Percentiles rank a stretch among this genome's conserved stretches.
These are phyloP conservation scores for Striga asiatica DNA, from an alignment of 257 asterid genomes.

Conservation along the genomic window DNA sequence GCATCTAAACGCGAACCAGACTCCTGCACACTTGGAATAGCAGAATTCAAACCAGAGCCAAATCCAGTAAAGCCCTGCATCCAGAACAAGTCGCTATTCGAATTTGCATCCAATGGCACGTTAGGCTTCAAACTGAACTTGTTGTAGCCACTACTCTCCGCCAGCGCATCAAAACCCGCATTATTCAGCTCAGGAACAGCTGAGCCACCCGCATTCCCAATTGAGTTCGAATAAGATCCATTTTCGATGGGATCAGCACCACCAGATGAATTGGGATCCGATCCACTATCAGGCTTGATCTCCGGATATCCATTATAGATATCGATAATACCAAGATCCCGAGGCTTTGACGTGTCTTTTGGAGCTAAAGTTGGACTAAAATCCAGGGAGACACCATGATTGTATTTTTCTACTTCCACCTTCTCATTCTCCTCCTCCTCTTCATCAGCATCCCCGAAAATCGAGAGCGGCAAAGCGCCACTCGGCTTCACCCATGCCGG, in stretches of 20 bases:
- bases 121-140: slow-evolving; percentile 19
- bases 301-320: slow-evolving; percentile 24
- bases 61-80: slow-evolving; percentile 23
- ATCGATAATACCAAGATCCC: slow-evolving; percentile 24
- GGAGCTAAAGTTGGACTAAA: slow-evolving; percentile 5
- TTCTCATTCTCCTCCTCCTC: slow-evolving; percentile 13
- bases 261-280: slow-evolving; percentile 13
- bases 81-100: slow-evolving; percentile 18
- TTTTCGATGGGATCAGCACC: slow-evolving; percentile 19
- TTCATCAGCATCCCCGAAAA: slow-evolving; percentile 52
- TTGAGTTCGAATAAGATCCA: slow-evolving; percentile 20
- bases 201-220: slow-evolving; percentile 17
- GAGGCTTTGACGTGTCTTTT: slow-evolving; percentile 17
- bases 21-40: slow-evolving; percentile 12
- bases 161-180: slow-evolving; percentile 17
- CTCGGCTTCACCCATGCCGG: slow-evolving; percentile 44
- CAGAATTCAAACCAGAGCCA: slow-evolving; percentile 12
- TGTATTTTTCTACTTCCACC: slow-evolving; percentile 13
- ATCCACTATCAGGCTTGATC: slow-evolving; percentile 18
- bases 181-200: slow-evolving; percentile 21
- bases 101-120: slow-evolving; percentile 16
- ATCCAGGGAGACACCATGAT: slow-evolving; percentile 13
- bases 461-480: slow-evolving; percentile 69
- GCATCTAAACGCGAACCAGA: slow-evolving; percentile 19
- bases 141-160: slow-evolving; percentile 19